Conservation (phyloP, 768 basidiomycete species). For the Phylloporus sp. region DNA sequence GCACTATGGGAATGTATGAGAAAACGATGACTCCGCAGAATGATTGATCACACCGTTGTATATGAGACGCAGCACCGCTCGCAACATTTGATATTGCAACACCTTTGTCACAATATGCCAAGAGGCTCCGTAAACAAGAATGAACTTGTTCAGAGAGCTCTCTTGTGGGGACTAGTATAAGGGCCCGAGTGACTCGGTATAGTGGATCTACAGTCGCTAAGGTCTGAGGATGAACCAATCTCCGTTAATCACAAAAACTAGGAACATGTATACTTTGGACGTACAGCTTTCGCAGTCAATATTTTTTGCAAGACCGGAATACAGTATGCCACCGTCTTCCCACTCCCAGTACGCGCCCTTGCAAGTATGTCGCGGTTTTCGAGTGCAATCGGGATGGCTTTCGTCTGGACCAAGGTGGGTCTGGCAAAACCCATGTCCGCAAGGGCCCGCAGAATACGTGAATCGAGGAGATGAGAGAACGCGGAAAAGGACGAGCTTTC, state of each 20-base stretch:
- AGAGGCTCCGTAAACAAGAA: conserved; percentile 57
- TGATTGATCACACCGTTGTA: conserved; percentile 57
- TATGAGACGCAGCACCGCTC: conserved; percentile 61
- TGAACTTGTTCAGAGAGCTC: conserved; percentile 92
- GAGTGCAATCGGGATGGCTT: conserved; percentile 89
- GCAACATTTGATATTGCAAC: conserved; percentile 74
- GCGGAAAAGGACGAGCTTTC: conserved; percentile 48
- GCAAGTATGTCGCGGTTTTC: conserved; percentile 90
- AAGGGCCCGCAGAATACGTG: conserved; percentile 80
- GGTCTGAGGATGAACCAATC: conserved; percentile 19
- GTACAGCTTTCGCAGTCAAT: conserved; percentile 71
- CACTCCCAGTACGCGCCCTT: conserved; percentile 90
- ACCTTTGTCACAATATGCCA: conserved; percentile 77
- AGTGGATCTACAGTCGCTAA: conserved; percentile 37
- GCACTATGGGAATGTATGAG: conserved; percentile 33
- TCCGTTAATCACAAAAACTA: background rate
- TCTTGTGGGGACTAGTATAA: conserved; percentile 85
- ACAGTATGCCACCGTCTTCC: conserved; percentile 96
- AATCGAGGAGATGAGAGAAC: conserved; percentile 79
- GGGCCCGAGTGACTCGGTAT: conserved; percentile 61
- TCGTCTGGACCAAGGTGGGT: conserved; percentile 89
- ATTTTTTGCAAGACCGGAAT: conserved; percentile 90
- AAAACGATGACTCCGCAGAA: background rate
- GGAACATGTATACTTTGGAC: conserved; percentile 25
- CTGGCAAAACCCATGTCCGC: conserved; percentile 87